phyloP scores from a whole-genome alignment of 1,284 basidiomycete genomes.

The Cryptococcus sp. region DNA sequence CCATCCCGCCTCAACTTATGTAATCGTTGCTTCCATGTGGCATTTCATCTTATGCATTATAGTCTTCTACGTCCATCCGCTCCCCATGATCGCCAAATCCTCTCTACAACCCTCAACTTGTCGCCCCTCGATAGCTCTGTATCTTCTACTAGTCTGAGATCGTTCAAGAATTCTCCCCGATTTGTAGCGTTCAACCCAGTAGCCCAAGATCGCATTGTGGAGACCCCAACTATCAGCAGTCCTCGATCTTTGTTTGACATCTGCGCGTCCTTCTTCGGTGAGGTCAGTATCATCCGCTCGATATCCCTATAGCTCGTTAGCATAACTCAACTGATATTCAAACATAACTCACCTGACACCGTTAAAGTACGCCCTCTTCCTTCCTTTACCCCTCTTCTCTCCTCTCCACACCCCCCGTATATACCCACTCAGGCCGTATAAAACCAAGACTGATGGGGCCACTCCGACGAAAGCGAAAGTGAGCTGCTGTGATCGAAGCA shows the following conservation, averaged over 20 bases:
- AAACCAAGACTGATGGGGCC: slow-evolving; percentile 77
- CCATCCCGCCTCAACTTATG: too few relatives aligned
- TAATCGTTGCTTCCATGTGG: neutral
- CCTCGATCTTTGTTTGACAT: slow-evolving; percentile 49
- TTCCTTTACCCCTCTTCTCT: slow-evolving; percentile 43
- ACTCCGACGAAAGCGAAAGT: slow-evolving; percentile 97
- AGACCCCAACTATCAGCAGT: slow-evolving; percentile 50
- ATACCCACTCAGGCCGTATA: slow-evolving; percentile 65
- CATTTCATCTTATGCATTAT: neutral
- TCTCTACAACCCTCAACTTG: slow-evolving; percentile 70
- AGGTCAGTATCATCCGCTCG: slow-evolving; percentile 60
- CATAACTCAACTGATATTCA: neutral
- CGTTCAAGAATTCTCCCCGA: slow-evolving; percentile 67
- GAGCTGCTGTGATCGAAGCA: slow-evolving; percentile 90
- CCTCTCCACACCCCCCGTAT: slow-evolving; percentile 53
- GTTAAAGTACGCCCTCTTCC: slow-evolving; percentile 47
- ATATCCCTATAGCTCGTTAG: slow-evolving; percentile 54
- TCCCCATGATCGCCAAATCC: slow-evolving; percentile 91
- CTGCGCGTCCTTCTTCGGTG: slow-evolving; percentile 36
- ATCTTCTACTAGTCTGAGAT: slow-evolving; percentile 78
- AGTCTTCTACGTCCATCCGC: slow-evolving; percentile 19
- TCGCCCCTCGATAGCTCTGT: slow-evolving; percentile 60
- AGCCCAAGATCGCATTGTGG: slow-evolving; percentile 45
- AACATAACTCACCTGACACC: slow-evolving; percentile 42
- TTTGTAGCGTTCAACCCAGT: slow-evolving; percentile 30